Evolutionary conservation across 331 rosid genomes (phyloP).

Genomic region (Pyracantha coccinea): DNA sequence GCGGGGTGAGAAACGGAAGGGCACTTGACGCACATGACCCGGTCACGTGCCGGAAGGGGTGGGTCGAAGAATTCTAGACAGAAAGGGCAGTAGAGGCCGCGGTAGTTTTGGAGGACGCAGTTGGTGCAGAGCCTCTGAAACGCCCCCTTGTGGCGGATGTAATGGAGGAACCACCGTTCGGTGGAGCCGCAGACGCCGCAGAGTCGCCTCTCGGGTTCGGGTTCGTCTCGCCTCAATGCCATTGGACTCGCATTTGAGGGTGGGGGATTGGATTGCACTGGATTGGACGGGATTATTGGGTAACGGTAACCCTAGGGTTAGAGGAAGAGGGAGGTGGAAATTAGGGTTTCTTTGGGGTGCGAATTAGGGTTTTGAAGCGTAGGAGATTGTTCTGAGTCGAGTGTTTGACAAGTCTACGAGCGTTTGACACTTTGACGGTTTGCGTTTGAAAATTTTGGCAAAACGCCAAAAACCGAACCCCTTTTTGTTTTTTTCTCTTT

Average conservation of each 20-base stretch:
- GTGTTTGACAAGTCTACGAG: not conserved
- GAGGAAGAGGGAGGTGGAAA: not conserved
- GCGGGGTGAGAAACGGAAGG: constrained; percentile 57
- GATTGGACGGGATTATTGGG: not conserved
- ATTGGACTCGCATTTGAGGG: not conserved
- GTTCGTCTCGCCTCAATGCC: constrained; percentile 6
- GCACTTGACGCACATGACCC: constrained; percentile 60
- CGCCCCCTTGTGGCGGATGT: constrained; percentile 25
- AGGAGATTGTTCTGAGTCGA: not conserved
- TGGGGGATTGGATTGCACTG: not conserved
- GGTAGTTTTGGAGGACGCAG: constrained; percentile 57
- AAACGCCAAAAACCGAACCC: not conserved
- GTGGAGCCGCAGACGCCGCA: constrained; percentile 2
- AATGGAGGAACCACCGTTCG: constrained; percentile 32
- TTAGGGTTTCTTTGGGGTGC: not conserved
- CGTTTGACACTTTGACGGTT: not conserved
- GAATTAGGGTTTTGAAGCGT: not conserved
- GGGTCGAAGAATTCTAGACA: constrained; percentile 54
- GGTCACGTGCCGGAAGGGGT: constrained; percentile 33
- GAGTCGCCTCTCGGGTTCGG: not conserved
- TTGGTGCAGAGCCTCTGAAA: constrained; percentile 52
- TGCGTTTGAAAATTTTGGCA: not conserved
- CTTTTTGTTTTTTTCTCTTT: not conserved
- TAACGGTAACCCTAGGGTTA: constrained; percentile 8
- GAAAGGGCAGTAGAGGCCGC: constrained; percentile 60